phyloP scores from a whole-genome alignment of 352 stramenopile genomes.

The Saprolegnia parasitica region DNA sequence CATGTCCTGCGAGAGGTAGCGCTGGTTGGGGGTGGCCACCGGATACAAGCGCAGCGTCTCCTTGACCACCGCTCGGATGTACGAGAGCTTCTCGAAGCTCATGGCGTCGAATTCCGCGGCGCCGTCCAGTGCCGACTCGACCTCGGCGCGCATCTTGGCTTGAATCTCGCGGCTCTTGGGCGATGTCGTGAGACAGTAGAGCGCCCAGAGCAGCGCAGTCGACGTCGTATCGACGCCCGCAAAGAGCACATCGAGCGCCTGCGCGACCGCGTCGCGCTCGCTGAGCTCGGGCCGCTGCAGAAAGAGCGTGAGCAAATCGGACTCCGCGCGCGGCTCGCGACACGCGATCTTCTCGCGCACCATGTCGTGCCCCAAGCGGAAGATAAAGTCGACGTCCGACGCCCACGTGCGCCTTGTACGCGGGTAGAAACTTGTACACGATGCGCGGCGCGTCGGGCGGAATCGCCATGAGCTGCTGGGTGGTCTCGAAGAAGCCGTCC shows the following conservation, averaged over 20 bases:
- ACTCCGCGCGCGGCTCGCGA: background rate
- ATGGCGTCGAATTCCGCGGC: background rate
- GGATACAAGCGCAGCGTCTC: conserved; percentile 12
- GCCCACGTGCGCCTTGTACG: conserved; percentile 10
- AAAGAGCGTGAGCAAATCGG: background rate
- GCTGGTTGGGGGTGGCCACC: background rate
- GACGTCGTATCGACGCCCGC: conserved; percentile 1
- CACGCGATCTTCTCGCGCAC: background rate
- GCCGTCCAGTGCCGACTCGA: background rate
- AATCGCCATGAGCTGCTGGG: background rate
- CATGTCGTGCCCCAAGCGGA: background rate
- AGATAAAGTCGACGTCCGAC: background rate
- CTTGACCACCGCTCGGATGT: conserved; percentile 4
- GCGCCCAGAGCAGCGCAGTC: background rate
- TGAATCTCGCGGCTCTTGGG: background rate
- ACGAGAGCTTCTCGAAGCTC: background rate
- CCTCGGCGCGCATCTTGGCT: background rate
- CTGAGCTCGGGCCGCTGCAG: background rate
- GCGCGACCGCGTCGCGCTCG: background rate
- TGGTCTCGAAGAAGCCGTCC: background rate
- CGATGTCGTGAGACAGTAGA: conserved; percentile 1
- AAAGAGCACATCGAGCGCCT: background rate
- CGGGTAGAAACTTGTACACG: background rate
- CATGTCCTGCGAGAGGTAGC: background rate
- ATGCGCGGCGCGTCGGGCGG: background rate